Evolutionary conservation across 1,284 basidiomycete species (phyloP), one percentile per base, ranked within the genome.

Genomic region (Ustilago bromivora): DNA sequence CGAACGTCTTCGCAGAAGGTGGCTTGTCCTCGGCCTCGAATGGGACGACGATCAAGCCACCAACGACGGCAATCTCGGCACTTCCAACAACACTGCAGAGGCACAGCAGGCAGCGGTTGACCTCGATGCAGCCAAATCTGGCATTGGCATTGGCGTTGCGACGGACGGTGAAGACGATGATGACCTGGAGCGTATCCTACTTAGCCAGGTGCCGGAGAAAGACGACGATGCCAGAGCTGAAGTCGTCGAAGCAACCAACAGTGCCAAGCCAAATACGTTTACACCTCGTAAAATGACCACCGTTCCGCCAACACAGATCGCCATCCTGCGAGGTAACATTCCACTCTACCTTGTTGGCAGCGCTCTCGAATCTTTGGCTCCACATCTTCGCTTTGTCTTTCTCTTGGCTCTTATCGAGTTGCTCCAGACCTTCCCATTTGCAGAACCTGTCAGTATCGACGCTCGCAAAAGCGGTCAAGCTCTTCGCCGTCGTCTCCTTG

Each of bases 1-100:
- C 17, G 95, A 97, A 87, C 91, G 91, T 11, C 88, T 97, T 59
- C 88, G 94, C 47, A 88, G 94, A 69, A 89, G 95, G 49, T 96
- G 94, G 94, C 90, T 89, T 54, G 89, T 93, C 7, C 88, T 94
- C 13, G 93, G 92, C 3, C 90, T 94, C 46, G 69, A 80, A 38
- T 78, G 81, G 70, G 72, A 75, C 11, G 56, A 56, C 12, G 56
- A 56, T n/a, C 57, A 71, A 17, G 47, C 19, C 11, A 1, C 23
- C 4, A 17, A 55, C 40, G 34, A 47, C 3, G 41, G 56, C 17
- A 10, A 28, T 13, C 28, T 57, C 15, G 41, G 43, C 5, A 61
- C 72, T 10, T 61, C 65, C 31, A 53, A 68, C 32, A 67, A 64
- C 28, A 55, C 60, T 3, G 34, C 56, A 49, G 71, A 63, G 23